Conservation (phyloP, 2,329 filamentous ascomycete species). For the Nemania serpens region DNA sequence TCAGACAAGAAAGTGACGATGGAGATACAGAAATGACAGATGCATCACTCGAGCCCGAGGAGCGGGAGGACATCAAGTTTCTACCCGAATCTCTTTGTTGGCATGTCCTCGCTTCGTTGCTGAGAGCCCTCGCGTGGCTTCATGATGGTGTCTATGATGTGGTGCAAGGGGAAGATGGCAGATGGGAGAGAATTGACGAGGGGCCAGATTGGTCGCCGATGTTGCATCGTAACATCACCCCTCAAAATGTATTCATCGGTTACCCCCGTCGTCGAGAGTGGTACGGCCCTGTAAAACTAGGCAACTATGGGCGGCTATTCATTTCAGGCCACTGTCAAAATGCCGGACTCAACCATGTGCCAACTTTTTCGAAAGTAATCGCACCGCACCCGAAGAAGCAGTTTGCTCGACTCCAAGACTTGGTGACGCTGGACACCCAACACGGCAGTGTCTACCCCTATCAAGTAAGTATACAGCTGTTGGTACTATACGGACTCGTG, state of each 20-base stretch:
- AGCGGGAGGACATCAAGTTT: slow-evolving; percentile 35
- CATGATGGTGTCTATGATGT: slow-evolving; percentile 51
- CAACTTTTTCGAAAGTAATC: slow-evolving; percentile 32
- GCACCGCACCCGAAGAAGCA: slow-evolving; percentile 29
- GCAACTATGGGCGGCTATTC: slow-evolving; percentile 49
- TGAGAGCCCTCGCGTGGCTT: slow-evolving; percentile 56
- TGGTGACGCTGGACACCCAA: slow-evolving; percentile 27
- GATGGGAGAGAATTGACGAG: slow-evolving; percentile 17
- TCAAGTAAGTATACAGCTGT: slow-evolving; percentile 29
- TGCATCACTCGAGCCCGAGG: neutral
- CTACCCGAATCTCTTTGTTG: slow-evolving; percentile 60
- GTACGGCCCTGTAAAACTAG: slow-evolving; percentile 60
- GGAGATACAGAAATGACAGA: slow-evolving; percentile 31
- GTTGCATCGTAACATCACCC: slow-evolving; percentile 53
- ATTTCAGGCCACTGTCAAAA: slow-evolving; percentile 46
- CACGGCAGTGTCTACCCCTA: slow-evolving; percentile 33
- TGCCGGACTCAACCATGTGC: slow-evolving; percentile 11
- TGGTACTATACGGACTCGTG: neutral
- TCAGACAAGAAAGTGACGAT: slow-evolving; percentile 3
- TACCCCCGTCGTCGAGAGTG: slow-evolving; percentile 52
- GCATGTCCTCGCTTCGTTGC: slow-evolving; percentile 56
- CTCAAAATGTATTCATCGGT: slow-evolving; percentile 57
- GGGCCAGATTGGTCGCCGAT: slow-evolving; percentile 57
- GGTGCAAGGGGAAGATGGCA: slow-evolving; percentile 20
- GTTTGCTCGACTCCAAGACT: slow-evolving; percentile 21